These are phyloP conservation scores for Inosperma sp. DNA, from an alignment of 768 basidiomycete species.

Conservation along the genomic window DNA sequence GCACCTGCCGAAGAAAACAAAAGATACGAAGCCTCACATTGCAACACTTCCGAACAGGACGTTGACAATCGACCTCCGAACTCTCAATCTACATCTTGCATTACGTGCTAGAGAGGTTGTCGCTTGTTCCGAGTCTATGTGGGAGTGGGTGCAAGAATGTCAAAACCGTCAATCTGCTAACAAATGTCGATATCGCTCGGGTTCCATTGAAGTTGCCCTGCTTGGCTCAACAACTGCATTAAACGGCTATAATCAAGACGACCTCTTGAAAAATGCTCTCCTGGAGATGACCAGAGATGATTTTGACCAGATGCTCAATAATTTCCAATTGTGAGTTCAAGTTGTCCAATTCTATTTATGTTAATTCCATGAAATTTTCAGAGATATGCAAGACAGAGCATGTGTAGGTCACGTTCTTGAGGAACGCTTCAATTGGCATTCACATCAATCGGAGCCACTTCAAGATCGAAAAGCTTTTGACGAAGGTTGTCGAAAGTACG, in stretches of 20 bases:
- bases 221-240: slow-evolving; percentile 11
- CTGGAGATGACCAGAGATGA: slow-evolving; percentile 52
- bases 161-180: slow-evolving; percentile 26
- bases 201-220: slow-evolving; percentile 15
- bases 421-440: slow-evolving; percentile 48
- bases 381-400: slow-evolving; percentile 64
- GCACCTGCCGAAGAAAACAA: slow-evolving; percentile 19
- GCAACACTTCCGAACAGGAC: slow-evolving; percentile 45
- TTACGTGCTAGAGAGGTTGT: slow-evolving; percentile 60
- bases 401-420: slow-evolving; percentile 41
- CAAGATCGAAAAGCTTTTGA: slow-evolving; percentile 54
- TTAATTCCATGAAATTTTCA: slow-evolving; percentile 22
- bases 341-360: neutral
- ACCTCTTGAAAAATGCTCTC: slow-evolving; percentile 35
- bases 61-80: slow-evolving; percentile 52
- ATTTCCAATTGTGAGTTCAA: slow-evolving; percentile 57
- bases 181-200: slow-evolving; percentile 19
- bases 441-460: slow-evolving; percentile 37
- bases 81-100: slow-evolving; percentile 60
- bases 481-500: slow-evolving; percentile 54
- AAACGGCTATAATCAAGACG: slow-evolving; percentile 16
- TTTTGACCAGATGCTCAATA: slow-evolving; percentile 52
- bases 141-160: slow-evolving; percentile 64
- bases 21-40: neutral
- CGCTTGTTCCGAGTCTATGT: slow-evolving; percentile 72